These are phyloP conservation scores for Bassia scoparia DNA, from an alignment of 148 eudicot species.

Conservation along the genomic window DNA sequence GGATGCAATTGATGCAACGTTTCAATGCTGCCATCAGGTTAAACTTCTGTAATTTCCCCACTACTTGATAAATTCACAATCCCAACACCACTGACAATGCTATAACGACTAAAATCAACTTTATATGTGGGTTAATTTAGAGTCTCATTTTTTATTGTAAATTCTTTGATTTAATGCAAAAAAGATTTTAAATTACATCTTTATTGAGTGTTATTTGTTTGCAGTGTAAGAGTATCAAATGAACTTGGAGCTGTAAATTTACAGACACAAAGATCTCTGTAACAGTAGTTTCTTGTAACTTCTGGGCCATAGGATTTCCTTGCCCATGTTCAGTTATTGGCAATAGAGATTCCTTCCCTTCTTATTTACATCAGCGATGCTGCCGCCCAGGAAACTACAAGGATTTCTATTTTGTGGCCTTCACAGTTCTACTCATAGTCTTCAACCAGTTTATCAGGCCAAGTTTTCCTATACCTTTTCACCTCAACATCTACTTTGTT, in stretches of 20 bases:
- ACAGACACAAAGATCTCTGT: slow-evolving; percentile 59
- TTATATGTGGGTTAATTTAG: neutral
- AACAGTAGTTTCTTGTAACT: slow-evolving; percentile 52
- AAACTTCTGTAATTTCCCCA: neutral
- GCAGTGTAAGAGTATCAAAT: slow-evolving; percentile 77
- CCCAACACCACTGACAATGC: neutral
- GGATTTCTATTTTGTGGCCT: slow-evolving; percentile 44
- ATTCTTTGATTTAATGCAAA: neutral
- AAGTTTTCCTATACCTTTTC: too few species aligned
- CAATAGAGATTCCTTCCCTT: slow-evolving; percentile 56
- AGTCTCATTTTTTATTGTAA: too few species aligned
- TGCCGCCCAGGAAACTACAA: slow-evolving; percentile 60
- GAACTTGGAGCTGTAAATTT: slow-evolving; percentile 78
- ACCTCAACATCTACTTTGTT: too few species aligned
- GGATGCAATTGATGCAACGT: slow-evolving; percentile 82
- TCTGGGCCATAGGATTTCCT: slow-evolving; percentile 51
- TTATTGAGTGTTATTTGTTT: neutral
- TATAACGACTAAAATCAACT: neutral
- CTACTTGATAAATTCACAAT: neutral
- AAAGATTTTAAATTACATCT: neutral
- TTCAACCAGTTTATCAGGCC: slow-evolving; percentile 73
- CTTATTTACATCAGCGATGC: slow-evolving; percentile 59
- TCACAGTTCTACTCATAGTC: slow-evolving; percentile 59
- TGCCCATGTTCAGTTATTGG: slow-evolving; percentile 36
- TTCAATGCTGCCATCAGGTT: slow-evolving; percentile 92